Evolutionary conservation across 257 asterid genomes (phyloP).

Genomic region (Thymus mandschuricus): DNA sequence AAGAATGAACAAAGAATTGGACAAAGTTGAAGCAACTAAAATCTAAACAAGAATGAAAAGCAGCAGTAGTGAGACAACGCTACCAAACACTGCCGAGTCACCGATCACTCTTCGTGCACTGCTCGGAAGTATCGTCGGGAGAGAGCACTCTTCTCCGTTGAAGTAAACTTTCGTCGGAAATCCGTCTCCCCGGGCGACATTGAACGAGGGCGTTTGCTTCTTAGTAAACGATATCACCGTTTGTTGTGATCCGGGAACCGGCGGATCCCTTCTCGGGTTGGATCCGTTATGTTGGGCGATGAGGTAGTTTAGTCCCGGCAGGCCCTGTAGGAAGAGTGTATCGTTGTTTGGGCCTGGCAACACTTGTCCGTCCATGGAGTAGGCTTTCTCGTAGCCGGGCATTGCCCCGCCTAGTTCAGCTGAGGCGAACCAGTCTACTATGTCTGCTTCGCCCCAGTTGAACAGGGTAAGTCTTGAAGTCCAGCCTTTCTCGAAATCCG

Average conservation of each 20-base stretch:
- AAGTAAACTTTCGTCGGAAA: conserved; percentile 75
- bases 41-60: conserved; percentile 28
- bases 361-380: conserved; percentile 56
- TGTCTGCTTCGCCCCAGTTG: conserved; percentile 58
- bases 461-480: conserved; percentile 67
- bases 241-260: conserved; percentile 63
- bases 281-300: conserved; percentile 49
- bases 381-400: conserved; percentile 57
- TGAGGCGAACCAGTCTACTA: conserved; percentile 64
- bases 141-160: conserved; percentile 78
- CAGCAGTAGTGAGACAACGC: conserved; percentile 34
- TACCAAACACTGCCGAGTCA: conserved; percentile 31
- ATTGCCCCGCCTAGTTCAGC: conserved; percentile 55
- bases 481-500: conserved; percentile 63
- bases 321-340: conserved; percentile 57
- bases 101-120: conserved; percentile 18
- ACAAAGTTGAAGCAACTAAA: conserved; percentile 6
- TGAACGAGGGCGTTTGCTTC: conserved; percentile 53
- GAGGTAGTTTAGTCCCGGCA: conserved; percentile 49
- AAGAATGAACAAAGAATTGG: conserved; percentile 24
- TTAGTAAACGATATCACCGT: conserved; percentile 67
- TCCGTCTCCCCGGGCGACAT: conserved; percentile 58
- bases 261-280: conserved; percentile 63
- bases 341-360: conserved; percentile 42
- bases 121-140: conserved; percentile 64